Conservation (phyloP, 495 filamentous ascomycete genomes). For the Neurospora sublineolata region DNA sequence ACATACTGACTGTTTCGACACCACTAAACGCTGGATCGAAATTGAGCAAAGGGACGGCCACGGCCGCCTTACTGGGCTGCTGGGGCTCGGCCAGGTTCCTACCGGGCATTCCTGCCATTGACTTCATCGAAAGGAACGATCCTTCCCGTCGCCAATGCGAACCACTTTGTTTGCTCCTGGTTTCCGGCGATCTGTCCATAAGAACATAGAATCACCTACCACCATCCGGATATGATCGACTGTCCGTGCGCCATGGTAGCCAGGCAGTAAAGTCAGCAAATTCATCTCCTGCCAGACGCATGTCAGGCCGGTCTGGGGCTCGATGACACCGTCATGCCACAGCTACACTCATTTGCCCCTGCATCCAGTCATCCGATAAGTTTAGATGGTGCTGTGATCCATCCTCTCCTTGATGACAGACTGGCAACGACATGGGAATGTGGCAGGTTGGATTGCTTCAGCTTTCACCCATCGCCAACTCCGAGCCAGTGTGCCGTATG, state of each 20-base stretch:
- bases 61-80: neutral
- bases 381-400: neutral
- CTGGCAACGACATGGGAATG: neutral
- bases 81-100: neutral
- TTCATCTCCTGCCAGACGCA: neutral
- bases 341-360: neutral
- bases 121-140: neutral
- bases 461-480: neutral
- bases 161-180: neutral
- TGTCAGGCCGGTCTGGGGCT: neutral
- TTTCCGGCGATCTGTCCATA: neutral
- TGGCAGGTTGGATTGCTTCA: neutral
- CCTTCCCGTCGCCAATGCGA: neutral
- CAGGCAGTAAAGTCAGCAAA: neutral
- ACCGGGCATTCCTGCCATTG: neutral
- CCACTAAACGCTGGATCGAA: neutral
- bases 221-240: neutral
- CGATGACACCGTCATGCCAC: neutral
- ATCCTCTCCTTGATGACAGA: neutral
- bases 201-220: neutral
- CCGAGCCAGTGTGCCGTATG: neutral
- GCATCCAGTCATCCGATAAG: neutral
- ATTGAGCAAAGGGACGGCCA: neutral
- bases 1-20: neutral
- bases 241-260: neutral